A percentile compares a stretch with the other conserved stretches of the same genome.
Evolutionary conservation across 768 basidiomycete species (phyloP).

Genomic region (Pisolithus albus): DNA sequence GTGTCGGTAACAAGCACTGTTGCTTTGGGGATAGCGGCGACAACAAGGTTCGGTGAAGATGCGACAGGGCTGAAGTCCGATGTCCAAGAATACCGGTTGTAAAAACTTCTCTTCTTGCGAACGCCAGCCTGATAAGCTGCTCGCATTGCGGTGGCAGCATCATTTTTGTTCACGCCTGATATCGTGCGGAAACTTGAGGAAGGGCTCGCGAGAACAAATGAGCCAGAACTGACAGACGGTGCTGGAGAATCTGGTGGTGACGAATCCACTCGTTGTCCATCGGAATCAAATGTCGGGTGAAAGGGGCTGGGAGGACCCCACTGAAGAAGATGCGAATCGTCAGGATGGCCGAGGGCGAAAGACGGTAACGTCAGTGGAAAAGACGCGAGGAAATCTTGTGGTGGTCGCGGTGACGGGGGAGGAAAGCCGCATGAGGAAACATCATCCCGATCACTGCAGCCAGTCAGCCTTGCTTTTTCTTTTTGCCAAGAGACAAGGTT

Average conservation of each 20-base stretch:
- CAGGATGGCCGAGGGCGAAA: conserved; percentile 25
- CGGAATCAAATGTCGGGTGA: conserved; percentile 19
- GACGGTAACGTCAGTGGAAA: conserved; percentile 53
- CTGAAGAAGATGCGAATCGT: conserved; percentile 16
- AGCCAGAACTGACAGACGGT: conserved; percentile 22
- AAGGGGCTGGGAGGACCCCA: conserved; percentile 25
- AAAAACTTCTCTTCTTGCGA: conserved; percentile 30
- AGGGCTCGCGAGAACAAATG: conserved; percentile 21
- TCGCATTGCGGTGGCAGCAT: conserved; percentile 22
- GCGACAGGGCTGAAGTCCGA: conserved; percentile 18
- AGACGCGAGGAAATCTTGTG: conserved; percentile 43
- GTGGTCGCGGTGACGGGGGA: conserved; percentile 26
- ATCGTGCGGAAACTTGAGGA: conserved; percentile 23
- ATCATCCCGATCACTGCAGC: conserved; percentile 4
- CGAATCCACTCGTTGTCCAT: conserved; percentile 11
- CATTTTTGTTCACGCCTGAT: conserved; percentile 12
- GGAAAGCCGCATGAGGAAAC: not conserved
- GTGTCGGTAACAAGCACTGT: conserved; percentile 1
- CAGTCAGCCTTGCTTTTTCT: conserved; percentile 36
- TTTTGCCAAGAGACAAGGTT: conserved; percentile 70
- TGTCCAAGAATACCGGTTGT: conserved; percentile 24
- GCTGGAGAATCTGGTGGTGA: conserved; percentile 25
- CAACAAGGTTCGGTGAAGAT: conserved; percentile 14
- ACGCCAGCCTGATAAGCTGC: conserved; percentile 27
- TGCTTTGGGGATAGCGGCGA: conserved; percentile 15